Conservation (phyloP, 257 asterid genomes). For the Jacaranda copaia region DNA sequence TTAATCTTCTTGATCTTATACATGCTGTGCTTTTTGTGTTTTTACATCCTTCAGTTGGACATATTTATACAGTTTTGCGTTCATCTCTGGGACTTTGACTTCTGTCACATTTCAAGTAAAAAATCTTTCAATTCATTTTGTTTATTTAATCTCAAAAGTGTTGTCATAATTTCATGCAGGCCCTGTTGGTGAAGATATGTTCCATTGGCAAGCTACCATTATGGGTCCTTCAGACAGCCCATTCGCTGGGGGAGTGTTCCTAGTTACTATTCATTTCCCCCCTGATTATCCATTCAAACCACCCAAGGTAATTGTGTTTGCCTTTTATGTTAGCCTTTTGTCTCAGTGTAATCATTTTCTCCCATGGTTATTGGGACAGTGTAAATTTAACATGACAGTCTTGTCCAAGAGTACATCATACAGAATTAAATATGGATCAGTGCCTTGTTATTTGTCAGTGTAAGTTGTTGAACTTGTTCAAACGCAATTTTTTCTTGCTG, state of each 20-base stretch:
- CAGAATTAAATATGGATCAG: not conserved
- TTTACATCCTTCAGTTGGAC: not conserved
- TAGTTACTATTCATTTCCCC: slow-evolving; percentile 71
- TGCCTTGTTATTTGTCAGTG: not conserved
- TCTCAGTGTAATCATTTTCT: not conserved
- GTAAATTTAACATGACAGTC: not conserved
- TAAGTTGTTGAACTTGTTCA: not conserved
- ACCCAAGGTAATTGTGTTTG: slow-evolving; percentile 58
- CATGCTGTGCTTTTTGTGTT: not conserved
- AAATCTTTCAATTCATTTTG: not conserved
- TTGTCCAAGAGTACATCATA: not conserved
- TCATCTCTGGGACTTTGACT: not conserved
- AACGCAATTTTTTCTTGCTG: not conserved
- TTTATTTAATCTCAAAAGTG: not conserved
- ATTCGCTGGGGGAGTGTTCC: slow-evolving; percentile 72
- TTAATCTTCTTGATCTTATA: not conserved
- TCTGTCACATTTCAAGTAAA: not conserved
- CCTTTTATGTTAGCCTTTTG: not conserved
- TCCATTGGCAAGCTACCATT: slow-evolving; percentile 83
- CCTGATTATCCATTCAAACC: slow-evolving; percentile 87
- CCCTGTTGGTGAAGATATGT: slow-evolving; percentile 77
- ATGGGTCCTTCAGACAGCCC: slow-evolving; percentile 86
- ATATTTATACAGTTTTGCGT: not conserved
- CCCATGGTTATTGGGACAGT: not conserved
- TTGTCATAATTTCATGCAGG: slow-evolving; percentile 43